Evolutionary conservation across 176 grass and related monocot species (phyloP), one percentile per base, ranked within the genome.

Genomic region (Cenchrus americanus): DNA sequence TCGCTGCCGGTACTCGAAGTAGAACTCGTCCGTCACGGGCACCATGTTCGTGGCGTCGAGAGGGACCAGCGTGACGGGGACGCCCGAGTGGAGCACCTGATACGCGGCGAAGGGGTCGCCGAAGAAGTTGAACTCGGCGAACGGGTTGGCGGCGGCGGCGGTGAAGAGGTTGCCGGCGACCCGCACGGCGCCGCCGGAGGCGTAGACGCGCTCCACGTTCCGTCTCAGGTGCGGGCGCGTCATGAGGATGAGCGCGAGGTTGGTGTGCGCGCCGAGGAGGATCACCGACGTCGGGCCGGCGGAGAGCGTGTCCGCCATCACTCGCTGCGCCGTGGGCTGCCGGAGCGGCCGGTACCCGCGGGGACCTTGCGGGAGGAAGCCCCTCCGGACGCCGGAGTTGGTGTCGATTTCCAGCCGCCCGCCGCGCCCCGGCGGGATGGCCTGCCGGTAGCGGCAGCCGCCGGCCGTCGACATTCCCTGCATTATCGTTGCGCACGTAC

Each of bases 81-180:
- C 91, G 62, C 96, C 96, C 0, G 91, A 90, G 87, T 94, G 96
- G 49, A 98, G 70, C n/a, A 97, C 91, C 90, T 88, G 81, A 79
- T 94, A 86, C 12, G 95, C 90, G 26, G 94, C 86, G 58, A 97
- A 97, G 43, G 92, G 94, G 74, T 97, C 94, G 21, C 62, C 55
- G 63, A 97, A 97, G 5, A 97, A 57, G 80, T 97, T 97, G 92
- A 89, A 97, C 77, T 97, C 95, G 6, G 95, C 95, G 62, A 86
- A 82, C 30, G 92, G 92, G 88, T 97, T 93, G 78, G 87, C 48
- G 18, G 41, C 24, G 88, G 69, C 67, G 27, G 84, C 88, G n/a
- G 88, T 91, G 80, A 92, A 97, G 46, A 97, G 49, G 83, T 94
- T 97, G 13, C 95, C 90, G 6, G 34, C 19, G 41, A 78, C 76